phyloP scores from a whole-genome alignment of 31 red algal genomes.

The Odonthalia washingtoniensis region DNA sequence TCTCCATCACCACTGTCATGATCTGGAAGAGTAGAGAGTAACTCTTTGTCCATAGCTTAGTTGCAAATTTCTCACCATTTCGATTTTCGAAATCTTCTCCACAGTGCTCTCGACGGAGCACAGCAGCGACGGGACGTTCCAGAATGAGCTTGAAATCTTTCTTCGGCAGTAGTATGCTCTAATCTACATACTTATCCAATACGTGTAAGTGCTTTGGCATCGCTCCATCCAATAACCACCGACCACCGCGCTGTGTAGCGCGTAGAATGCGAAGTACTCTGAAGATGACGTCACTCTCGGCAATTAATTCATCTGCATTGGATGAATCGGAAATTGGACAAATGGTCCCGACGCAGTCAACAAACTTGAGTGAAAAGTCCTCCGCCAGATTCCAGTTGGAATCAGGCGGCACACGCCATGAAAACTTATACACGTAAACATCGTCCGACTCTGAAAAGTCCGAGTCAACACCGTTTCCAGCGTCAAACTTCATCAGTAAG shows the following conservation, averaged over 20 bases:
- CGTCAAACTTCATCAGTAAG: constrained; percentile 78
- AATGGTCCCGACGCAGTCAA: constrained; percentile 50
- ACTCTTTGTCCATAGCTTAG: constrained; percentile 67
- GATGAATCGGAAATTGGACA: not conserved
- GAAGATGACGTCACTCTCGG: constrained; percentile 83
- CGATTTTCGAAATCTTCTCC: too few relatives aligned
- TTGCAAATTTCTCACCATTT: constrained; percentile 53
- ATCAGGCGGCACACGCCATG: constrained; percentile 64
- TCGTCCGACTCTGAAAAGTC: constrained; percentile 22
- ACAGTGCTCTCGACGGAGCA: constrained; percentile 71
- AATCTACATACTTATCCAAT: constrained; percentile 49
- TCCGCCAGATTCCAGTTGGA: constrained; percentile 72
- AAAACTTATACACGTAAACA: constrained; percentile 44
- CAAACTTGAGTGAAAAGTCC: constrained; percentile 48
- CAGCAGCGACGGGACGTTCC: constrained; percentile 54
- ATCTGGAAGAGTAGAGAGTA: constrained; percentile 70
- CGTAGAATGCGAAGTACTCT: constrained; percentile 81
- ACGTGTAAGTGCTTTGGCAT: constrained; percentile 49
- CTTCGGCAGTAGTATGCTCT: constrained; percentile 39
- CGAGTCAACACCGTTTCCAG: constrained; percentile 23
- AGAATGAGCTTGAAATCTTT: constrained; percentile 58
- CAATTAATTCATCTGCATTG: constrained; percentile 23
- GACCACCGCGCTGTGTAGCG: constrained; percentile 87
- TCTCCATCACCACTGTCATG: constrained; percentile 50
- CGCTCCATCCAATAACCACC: constrained; percentile 92